Evolutionary conservation across 331 rosid species (phyloP).

Genomic region (Malus hybrid): DNA sequence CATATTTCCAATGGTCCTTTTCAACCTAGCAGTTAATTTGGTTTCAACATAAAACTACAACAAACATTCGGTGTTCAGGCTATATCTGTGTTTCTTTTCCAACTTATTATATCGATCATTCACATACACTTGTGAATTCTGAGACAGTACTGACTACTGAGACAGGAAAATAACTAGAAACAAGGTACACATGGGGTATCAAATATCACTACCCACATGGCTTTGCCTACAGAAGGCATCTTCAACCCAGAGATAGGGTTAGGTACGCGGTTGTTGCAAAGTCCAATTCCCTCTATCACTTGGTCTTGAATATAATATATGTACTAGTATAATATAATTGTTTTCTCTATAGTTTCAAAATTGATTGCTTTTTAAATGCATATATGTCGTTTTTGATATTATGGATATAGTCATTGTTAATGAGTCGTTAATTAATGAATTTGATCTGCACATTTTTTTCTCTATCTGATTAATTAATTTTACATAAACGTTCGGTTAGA

Average conservation of each 20-base stretch:
- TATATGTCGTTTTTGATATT: no score
- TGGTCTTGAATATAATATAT: not conserved
- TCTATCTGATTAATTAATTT: not conserved
- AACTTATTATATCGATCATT: not conserved
- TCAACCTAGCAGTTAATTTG: not conserved
- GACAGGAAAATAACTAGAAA: not conserved
- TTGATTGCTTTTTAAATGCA: not conserved
- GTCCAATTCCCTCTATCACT: constrained; percentile 24
- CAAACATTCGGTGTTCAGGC: not conserved
- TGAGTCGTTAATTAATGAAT: no score
- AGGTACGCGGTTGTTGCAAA: constrained; percentile 61
- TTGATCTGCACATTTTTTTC: no score
- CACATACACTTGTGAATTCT: not conserved
- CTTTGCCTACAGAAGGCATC: constrained; percentile 15
- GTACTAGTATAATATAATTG: not conserved
- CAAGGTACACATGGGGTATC: constrained; percentile 24
- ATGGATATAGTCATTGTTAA: no score
- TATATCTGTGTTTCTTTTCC: not conserved
- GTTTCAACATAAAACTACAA: not conserved
- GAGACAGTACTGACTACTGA: not conserved
- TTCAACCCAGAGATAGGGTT: constrained; percentile 36
- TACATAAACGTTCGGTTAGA: no score
- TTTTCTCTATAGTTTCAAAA: not conserved
- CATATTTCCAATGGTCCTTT: not conserved
- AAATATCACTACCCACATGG: constrained; percentile 32